Percentiles rank a stretch among this genome's conserved stretches.
These are phyloP conservation scores for Bifiguratus adelaidae DNA, from an alignment of 192 early-diverging fungal species.

Conservation along the genomic window DNA sequence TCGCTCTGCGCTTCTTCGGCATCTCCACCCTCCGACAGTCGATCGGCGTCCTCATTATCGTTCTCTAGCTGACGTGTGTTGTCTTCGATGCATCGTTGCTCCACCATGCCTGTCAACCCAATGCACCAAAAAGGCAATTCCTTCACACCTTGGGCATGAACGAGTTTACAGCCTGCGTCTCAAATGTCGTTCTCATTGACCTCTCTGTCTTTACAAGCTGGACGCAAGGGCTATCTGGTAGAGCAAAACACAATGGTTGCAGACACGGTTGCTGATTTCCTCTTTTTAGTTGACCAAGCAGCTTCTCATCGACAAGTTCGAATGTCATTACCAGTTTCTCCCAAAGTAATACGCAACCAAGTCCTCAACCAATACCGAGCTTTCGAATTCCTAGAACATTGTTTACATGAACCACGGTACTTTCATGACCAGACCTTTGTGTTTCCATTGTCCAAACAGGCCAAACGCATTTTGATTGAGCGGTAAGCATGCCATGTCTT, in stretches of 20 bases:
- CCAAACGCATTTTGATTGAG: constrained; percentile 24
- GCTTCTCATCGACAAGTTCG: constrained; percentile 11
- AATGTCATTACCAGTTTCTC: constrained; percentile 14
- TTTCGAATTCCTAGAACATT: constrained; percentile 25
- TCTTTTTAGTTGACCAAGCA: constrained; percentile 15
- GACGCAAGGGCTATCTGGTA: constrained; percentile 8
- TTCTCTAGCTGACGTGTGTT: too few species aligned
- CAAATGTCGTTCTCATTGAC: constrained; percentile 23
- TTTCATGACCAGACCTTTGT: constrained; percentile 20
- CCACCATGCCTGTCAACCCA: too few species aligned
- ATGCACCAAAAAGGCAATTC: neutral
- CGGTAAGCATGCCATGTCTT: constrained; percentile 5
- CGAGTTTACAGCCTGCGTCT: constrained; percentile 22
- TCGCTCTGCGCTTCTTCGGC: neutral
- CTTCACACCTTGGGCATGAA: constrained; percentile 9
- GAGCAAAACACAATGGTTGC: constrained; percentile 9
- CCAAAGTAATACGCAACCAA: constrained; percentile 20
- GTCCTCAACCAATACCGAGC: constrained; percentile 22
- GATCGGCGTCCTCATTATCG: neutral
- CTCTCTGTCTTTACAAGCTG: constrained; percentile 20
- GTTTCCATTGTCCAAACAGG: constrained; percentile 21
- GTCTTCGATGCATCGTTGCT: too few species aligned
- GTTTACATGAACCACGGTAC: constrained; percentile 21
- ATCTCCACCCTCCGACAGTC: too few species aligned
- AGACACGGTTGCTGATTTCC: neutral